Evolutionary conservation across 768 basidiomycete species (phyloP), one percentile per base, ranked within the genome.

Genomic region (Sporobolomyces phaffii): DNA sequence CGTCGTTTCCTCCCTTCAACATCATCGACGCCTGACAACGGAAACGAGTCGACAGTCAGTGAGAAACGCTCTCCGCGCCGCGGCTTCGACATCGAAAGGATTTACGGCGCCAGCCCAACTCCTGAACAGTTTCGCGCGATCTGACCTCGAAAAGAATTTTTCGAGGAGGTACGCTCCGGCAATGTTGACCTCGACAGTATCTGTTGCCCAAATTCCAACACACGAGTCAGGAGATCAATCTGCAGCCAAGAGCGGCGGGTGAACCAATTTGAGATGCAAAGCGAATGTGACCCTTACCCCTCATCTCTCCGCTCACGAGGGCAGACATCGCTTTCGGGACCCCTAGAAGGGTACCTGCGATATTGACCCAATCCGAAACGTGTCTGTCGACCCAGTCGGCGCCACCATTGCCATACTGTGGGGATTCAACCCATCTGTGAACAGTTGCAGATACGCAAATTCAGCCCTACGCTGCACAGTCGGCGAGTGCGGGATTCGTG

Each of bases 31-130:
- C 54, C 65, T 61, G 34, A n/a, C n/a, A n/a, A n/a, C n/a, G n/a
- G n/a, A n/a, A n/a, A n/a, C n/a, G n/a, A n/a, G n/a, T n/a, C n/a
- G n/a, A n/a, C n/a, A n/a, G 28, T 43, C 45, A 47, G 29, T n/a
- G 28, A 17, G n/a, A n/a, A n/a, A 9, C 22, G 6, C 10, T 40
- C 6, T 34, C 11, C 7, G 7, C 15, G 20, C 38, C 17, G 9
- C 29, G n/a, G n/a, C n/a, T 22, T 41, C 13, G 49, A 49, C 5
- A 13, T 15, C 7, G 60, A 17, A 93, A 85, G 92, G 84, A 71
- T 89, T 89, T 28, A 88, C 91, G 70, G 90, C 88, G 36, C 93
- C 93, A 10, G 90, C 90, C 94, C 94, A 99, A 75, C 87, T 89
- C 33, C 91, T 83, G 81, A 99, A 97, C 15, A 99, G 81, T 56